Base-by-base conservation (phyloP, 352 stramenopile species). In the Phytophthora fragariaefolia region DNA sequence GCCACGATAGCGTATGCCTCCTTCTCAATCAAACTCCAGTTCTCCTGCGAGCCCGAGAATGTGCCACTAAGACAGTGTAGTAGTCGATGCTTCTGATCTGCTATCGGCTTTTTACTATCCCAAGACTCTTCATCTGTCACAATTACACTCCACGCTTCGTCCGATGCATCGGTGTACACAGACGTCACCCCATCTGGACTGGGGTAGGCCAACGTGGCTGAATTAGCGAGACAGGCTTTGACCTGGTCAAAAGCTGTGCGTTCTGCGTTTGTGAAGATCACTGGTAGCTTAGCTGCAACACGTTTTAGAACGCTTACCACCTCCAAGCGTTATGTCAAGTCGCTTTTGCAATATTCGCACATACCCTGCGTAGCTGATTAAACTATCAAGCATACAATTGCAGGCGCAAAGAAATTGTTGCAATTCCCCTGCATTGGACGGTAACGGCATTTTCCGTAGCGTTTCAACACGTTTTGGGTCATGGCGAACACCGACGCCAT, bases 1-100 rank as follows among this genome's bases (percentile, higher is more conserved):
- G 18, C 32, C 26, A 68, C 56, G n/a, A 74, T 70, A 1, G 66
- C 48, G n/a, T 63, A 62, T 48, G n/a, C 38, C 17, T 60, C 53
- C 10, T 60, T 51, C 24, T 60, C 53, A 51, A 60, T 60, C 24
- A 52, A 38, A 20, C 54, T 74, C 47, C 46, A 66, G 38, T 56
- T 60, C 49, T 63, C 6, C 22, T 51, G 53, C 10, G 24, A 40
- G 10, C 24, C 38, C 12, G 40, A 18, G 18, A 51, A 60, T 15
- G 24, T 60, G 0, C 53, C 38, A 43, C 40, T 51, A 3, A 43
- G 12, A 36, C 38, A 60, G 6, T 43, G 15, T 9, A 60, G 26
- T 13, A 51, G 26, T 23, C 38, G 38, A 24, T 60, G 38, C 9
- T 2, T 50, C 30, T 60, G 38, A 9, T 60, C 38, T 8, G 38